These are phyloP conservation scores for Aspergillus tamarii DNA, from an alignment of 2,329 filamentous ascomycete species.

Conservation along the genomic window DNA sequence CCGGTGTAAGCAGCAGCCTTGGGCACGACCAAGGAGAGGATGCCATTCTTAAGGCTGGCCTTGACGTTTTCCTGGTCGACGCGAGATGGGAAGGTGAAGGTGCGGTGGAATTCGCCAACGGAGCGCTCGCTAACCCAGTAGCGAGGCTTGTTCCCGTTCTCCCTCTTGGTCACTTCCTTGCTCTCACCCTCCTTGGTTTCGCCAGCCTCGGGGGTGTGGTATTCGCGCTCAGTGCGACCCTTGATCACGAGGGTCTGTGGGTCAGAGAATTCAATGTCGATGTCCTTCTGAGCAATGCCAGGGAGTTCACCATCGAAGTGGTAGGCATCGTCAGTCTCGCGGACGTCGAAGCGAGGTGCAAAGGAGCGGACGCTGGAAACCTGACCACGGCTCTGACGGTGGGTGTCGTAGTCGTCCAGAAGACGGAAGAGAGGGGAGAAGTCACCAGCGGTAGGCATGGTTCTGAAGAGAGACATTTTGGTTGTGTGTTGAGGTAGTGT, in stretches of 20 bases:
- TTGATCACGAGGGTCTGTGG: slow-evolving; percentile 50
- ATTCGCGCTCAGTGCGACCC: slow-evolving; percentile 44
- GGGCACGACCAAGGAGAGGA: slow-evolving; percentile 60
- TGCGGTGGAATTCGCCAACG: slow-evolving; percentile 61
- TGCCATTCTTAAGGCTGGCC: slow-evolving; percentile 63
- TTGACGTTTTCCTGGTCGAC: slow-evolving; percentile 64
- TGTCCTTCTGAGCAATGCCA: slow-evolving; percentile 49
- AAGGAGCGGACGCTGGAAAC: slow-evolving; percentile 34
- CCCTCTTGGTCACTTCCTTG: slow-evolving; percentile 22
- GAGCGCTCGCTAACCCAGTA: slow-evolving; percentile 65
- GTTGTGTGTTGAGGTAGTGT: slow-evolving; percentile 2
- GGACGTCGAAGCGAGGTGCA: slow-evolving; percentile 51
- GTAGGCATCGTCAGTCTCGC: slow-evolving; percentile 48
- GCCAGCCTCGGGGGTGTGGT: slow-evolving; percentile 40
- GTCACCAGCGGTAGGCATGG: slow-evolving; percentile 36
- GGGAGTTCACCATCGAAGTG: slow-evolving; percentile 53
- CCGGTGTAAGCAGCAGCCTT: slow-evolving; percentile 54
- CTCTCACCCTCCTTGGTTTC: slow-evolving; percentile 47
- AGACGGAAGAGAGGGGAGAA: slow-evolving; percentile 51
- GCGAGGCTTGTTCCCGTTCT: slow-evolving; percentile 36
- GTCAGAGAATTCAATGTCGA: slow-evolving; percentile 52
- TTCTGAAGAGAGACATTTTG: slow-evolving; percentile 41
- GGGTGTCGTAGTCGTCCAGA: slow-evolving; percentile 48
- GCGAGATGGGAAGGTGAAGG: slow-evolving; percentile 60
- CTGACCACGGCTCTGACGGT: slow-evolving; percentile 33